Evolutionary conservation across 140 eudicot genomes (phyloP).

Genomic region (Anethum foeniculum): DNA sequence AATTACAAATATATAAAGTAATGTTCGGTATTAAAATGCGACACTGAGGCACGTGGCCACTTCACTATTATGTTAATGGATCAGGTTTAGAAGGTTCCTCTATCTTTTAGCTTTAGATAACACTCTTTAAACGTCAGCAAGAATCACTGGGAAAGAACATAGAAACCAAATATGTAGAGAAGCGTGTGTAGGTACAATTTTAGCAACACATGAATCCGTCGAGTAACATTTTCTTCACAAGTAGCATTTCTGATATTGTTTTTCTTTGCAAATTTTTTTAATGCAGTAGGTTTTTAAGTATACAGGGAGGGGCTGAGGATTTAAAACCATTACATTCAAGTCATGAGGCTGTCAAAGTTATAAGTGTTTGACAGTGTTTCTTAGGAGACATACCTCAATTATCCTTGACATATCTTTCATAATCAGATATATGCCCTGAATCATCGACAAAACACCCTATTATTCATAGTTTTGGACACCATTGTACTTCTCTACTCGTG

Average conservation of each 20-base stretch:
- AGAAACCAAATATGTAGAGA: no score
- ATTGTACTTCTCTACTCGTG: background rate
- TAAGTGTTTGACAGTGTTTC: background rate
- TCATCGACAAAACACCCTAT: conserved; percentile 8
- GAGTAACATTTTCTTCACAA: background rate
- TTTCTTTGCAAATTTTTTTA: background rate
- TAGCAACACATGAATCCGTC: background rate
- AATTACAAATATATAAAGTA: no score
- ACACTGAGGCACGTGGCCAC: no score
- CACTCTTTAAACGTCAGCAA: no score
- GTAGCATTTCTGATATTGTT: no score
- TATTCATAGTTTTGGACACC: background rate
- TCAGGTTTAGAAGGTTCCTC: no score
- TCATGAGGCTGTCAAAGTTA: background rate
- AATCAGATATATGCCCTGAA: conserved; percentile 65
- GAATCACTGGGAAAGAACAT: no score
- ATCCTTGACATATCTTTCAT: conserved; percentile 60
- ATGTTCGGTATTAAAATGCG: no score
- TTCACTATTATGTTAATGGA: no score
- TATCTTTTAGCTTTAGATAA: no score
- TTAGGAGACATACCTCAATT: conserved; percentile 46
- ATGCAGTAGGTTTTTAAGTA: background rate
- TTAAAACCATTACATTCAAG: background rate
- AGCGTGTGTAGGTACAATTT: background rate
- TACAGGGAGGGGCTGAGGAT: background rate